phyloP scores from a whole-genome alignment of 306 rosid genomes.

The Cucumis melo region DNA sequence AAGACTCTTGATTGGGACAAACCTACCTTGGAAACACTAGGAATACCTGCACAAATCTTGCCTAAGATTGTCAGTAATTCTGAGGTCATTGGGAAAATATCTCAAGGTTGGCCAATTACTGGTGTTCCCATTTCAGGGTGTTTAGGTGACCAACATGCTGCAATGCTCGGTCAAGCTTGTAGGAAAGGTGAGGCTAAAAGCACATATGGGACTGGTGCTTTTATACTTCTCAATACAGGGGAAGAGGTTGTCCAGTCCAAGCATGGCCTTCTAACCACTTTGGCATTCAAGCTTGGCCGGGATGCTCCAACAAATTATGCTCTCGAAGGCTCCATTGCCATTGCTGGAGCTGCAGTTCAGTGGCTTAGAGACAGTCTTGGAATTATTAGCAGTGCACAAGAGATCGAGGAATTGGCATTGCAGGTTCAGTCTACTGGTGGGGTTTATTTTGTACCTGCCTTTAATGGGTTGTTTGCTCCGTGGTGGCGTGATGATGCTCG shows the following conservation, averaged over 20 bases:
- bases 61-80: conserved; percentile 76
- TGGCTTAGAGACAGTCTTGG: conserved; percentile 92
- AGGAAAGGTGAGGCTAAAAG: conserved; percentile 75
- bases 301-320: conserved; percentile 58
- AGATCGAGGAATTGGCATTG: conserved; percentile 54
- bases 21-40: conserved; percentile 35
- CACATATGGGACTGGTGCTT: conserved; percentile 93
- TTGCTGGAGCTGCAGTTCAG: conserved; percentile 96
- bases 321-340: conserved; percentile 87
- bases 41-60: conserved; percentile 42
- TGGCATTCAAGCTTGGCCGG: conserved; percentile 78
- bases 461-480: conserved; percentile 84
- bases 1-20: conserved; percentile 67
- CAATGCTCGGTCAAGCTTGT: conserved; percentile 81
- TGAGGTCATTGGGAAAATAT: conserved; percentile 57
- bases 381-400: conserved; percentile 46
- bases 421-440: conserved; percentile 57
- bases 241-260: conserved; percentile 35
- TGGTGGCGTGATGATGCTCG: conserved; percentile 99
- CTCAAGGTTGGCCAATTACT: conserved; percentile 59
- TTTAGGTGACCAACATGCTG: conserved; percentile 93
- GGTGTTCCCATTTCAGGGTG: conserved; percentile 74
- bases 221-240: conserved; percentile 78
- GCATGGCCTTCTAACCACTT: conserved; percentile 70
- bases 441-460: conserved; percentile 87